A percentile compares a stretch with the other conserved stretches of the same genome.
phyloP scores from a whole-genome alignment of 495 filamentous ascomycete species.

The Penicillium dipodomyicola region DNA sequence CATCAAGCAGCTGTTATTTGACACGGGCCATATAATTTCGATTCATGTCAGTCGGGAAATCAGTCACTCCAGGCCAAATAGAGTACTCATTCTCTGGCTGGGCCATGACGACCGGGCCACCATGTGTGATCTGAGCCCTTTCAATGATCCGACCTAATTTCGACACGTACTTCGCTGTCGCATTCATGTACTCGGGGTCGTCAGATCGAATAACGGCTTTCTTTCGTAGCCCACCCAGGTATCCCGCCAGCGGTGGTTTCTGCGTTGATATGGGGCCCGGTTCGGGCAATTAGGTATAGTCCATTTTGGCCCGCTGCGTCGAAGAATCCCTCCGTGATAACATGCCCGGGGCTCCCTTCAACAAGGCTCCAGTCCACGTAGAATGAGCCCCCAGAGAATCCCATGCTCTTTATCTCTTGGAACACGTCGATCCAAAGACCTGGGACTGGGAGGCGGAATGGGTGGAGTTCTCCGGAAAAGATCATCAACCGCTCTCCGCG shows the following conservation, averaged over 20 bases:
- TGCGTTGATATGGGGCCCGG: constrained; percentile 56
- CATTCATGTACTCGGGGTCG: constrained; percentile 55
- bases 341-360: constrained; percentile 62
- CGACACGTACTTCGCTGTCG: constrained; percentile 48
- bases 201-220: constrained; percentile 51
- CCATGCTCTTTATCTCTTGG: constrained; percentile 70
- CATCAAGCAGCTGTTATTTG: no score
- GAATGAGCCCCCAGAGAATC: constrained; percentile 66
- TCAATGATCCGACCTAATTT: constrained; percentile 58
- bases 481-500: constrained; percentile 63
- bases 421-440: constrained; percentile 71
- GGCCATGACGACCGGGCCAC: no score
- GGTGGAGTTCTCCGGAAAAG: constrained; percentile 68
- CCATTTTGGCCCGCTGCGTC: no score
- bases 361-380: constrained; percentile 69
- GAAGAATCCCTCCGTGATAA: constrained; percentile 56
- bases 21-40: no score
- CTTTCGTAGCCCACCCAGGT: constrained; percentile 54
- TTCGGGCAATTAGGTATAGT: constrained; percentile 55
- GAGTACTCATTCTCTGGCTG: no score
- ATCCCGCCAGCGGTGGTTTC: constrained; percentile 58
- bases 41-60: no score
- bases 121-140: constrained; percentile 59
- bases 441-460: constrained; percentile 64
- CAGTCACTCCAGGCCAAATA: no score